Evolutionary conservation across 2,329 filamentous ascomycete species (phyloP).

Genomic region (Phialophora verrucosa): DNA sequence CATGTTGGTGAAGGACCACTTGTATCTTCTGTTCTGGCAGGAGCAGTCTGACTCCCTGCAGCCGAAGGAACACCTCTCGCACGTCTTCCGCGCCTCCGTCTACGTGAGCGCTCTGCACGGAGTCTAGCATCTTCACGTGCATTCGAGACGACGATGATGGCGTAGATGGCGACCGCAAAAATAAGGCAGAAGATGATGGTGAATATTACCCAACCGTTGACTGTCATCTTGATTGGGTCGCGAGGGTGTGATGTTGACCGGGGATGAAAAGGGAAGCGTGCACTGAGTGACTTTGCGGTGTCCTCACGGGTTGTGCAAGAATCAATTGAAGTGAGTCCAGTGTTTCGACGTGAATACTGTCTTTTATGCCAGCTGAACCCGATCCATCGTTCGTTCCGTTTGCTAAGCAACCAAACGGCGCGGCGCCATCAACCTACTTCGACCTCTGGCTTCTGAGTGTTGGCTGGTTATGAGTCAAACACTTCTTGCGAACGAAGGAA

Average conservation of each 20-base stretch:
- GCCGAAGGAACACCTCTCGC: not conserved
- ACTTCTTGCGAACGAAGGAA: not conserved
- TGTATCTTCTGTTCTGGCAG: not conserved
- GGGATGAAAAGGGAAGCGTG: not conserved
- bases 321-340: not conserved
- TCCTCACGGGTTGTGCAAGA: not conserved
- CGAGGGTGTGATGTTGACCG: not conserved
- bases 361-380: not conserved
- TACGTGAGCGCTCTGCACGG: not conserved
- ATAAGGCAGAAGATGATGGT: conserved; percentile 3
- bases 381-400: not conserved
- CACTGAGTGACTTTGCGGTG: not conserved
- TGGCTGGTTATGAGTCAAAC: not conserved
- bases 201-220: conserved; percentile 10
- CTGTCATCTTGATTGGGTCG: not conserved
- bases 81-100: not conserved
- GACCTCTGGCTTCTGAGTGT: not conserved
- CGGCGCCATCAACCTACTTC: not conserved
- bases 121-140: not conserved
- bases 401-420: not conserved
- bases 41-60: not conserved
- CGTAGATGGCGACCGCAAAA: not conserved
- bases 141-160: not conserved
- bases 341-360: not conserved
- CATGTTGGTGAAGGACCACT: not conserved